A percentile compares a stretch with the other conserved stretches of the same genome.
Conservation (phyloP, 1,139 yeast genomes). For the Pichia sp. region DNA sequence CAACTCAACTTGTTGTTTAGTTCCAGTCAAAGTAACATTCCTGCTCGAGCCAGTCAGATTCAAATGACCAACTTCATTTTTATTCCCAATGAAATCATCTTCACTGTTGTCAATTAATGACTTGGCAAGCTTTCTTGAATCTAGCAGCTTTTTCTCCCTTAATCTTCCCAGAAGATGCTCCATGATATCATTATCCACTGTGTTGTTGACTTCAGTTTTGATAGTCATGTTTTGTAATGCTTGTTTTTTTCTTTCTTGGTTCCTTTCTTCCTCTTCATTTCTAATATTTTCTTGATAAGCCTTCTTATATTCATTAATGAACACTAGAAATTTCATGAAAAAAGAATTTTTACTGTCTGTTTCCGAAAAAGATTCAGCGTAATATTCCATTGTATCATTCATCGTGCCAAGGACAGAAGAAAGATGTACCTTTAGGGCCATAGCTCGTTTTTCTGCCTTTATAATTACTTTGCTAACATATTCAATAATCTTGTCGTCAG, state of each 20-base stretch:
- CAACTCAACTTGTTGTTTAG: too few relatives aligned
- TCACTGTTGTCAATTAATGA: background rate
- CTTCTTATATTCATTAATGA: slow-evolving; percentile 68
- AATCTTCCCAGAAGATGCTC: slow-evolving; percentile 26
- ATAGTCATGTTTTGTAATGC: slow-evolving; percentile 44
- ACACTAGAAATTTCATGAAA: slow-evolving; percentile 67
- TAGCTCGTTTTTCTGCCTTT: slow-evolving; percentile 60
- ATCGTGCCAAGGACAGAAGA: slow-evolving; percentile 51
- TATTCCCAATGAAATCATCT: background rate
- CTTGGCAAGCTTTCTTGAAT: slow-evolving; percentile 9
- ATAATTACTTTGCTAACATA: slow-evolving; percentile 47
- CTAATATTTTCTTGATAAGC: slow-evolving; percentile 73
- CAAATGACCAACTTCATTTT: too few relatives aligned
- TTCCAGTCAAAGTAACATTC: too few relatives aligned
- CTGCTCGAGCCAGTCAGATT: too few relatives aligned
- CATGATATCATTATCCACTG: slow-evolving; percentile 19
- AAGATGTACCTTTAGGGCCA: slow-evolving; percentile 54
- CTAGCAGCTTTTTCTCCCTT: slow-evolving; percentile 21
- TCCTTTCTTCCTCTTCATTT: slow-evolving; percentile 66
- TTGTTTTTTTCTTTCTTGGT: slow-evolving; percentile 58
- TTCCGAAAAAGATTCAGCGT: slow-evolving; percentile 77
- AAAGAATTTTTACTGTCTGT: slow-evolving; percentile 56
- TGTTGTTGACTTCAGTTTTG: slow-evolving; percentile 24
- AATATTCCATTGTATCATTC: slow-evolving; percentile 63
- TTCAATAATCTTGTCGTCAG: slow-evolving; percentile 62